phyloP scores from a whole-genome alignment of 257 asterid genomes.

The Plantago ovata region DNA sequence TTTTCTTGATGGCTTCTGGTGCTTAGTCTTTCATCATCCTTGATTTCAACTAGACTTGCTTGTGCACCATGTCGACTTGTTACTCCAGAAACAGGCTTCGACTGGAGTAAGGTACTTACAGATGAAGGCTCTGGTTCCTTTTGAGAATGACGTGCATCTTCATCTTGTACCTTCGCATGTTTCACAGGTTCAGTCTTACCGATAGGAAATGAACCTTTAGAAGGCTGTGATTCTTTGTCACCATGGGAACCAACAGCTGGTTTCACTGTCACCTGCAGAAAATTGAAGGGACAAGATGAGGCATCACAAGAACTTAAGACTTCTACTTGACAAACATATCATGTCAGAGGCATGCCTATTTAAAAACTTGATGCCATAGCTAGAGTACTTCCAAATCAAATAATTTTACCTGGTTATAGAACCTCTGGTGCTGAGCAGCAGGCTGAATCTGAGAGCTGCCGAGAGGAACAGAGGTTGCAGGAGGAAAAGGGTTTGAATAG shows the following conservation, averaged over 20 bases:
- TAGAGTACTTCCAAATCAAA: conserved; percentile 12
- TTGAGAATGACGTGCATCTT: conserved; percentile 27
- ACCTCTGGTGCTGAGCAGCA: conserved; percentile 59
- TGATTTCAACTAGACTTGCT: conserved; percentile 31
- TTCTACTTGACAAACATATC: conserved; percentile 3
- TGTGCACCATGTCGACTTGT: conserved; percentile 22
- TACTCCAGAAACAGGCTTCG: conserved; percentile 43
- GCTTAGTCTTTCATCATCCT: conserved; percentile 28
- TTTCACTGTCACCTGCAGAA: conserved; percentile 65
- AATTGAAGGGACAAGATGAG: conserved; percentile 2
- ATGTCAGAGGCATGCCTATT: background rate
- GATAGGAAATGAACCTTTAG: conserved; percentile 34
- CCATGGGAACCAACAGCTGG: conserved; percentile 48
- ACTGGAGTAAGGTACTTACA: conserved; percentile 30
- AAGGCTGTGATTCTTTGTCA: conserved; percentile 44
- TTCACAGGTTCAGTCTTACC: conserved; percentile 40
- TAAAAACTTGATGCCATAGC: background rate
- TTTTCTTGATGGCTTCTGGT: conserved; percentile 31
- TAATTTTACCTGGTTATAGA: conserved; percentile 61
- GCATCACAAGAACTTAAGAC: conserved; percentile 4
- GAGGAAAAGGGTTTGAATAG: conserved; percentile 43
- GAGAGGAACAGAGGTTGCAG: conserved; percentile 56
- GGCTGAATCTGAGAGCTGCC: conserved; percentile 43
- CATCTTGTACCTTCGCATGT: conserved; percentile 33
- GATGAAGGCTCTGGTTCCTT: conserved; percentile 39